Base-by-base conservation (phyloP, 1,284 basidiomycete genomes). In the Austroboletus novae-zelandiae region DNA sequence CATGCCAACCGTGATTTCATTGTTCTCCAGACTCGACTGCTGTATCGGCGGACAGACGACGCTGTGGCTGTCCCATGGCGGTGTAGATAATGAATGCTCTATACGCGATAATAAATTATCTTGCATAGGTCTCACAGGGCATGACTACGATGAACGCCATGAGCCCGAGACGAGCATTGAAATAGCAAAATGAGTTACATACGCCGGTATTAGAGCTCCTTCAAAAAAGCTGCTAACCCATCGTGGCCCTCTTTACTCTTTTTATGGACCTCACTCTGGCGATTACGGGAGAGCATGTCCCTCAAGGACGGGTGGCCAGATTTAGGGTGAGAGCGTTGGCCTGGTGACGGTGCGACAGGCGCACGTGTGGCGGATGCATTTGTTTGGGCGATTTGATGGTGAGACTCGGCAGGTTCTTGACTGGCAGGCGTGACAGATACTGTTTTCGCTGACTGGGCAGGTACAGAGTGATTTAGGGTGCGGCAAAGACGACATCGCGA, bases 241-340 rank as follows among this genome's bases (percentile, higher is more conserved):
- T 66, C 64, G n/a, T 62, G 47, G 47, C 56, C 54, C 47, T 63
- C 59, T 32, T 55, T 51, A 42, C 17, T 51, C 48, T 63, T 60
- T 40, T 57, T 59, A 34, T 55, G 55, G n/a, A 64, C 57, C 53
- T 76, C 74, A 55, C 77, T 73, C 57, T 75, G 73, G 52, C 78
- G 78, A 57, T 83, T 84, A 34, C 77, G 77, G 32, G 75, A 75
- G 35, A 89, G 70, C 71, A 89, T 76, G 37, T 79, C 75, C 62
- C 81, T 84, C 41, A 89, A 61, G 9, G 75, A 75, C 0, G 71
- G 14, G 20, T 48, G 49, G 32, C 32, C 45, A 6, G 49, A 30
- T 32, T 63, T 58, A 5, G 34, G 35, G 9, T 40, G 45, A 15
- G 43, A 32, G 18, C 27, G 47, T 36, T 9, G 59, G 34, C 17